Conservation (phyloP, 2,329 filamentous ascomycete genomes). For the Stagonosporopsis rhizophila region DNA sequence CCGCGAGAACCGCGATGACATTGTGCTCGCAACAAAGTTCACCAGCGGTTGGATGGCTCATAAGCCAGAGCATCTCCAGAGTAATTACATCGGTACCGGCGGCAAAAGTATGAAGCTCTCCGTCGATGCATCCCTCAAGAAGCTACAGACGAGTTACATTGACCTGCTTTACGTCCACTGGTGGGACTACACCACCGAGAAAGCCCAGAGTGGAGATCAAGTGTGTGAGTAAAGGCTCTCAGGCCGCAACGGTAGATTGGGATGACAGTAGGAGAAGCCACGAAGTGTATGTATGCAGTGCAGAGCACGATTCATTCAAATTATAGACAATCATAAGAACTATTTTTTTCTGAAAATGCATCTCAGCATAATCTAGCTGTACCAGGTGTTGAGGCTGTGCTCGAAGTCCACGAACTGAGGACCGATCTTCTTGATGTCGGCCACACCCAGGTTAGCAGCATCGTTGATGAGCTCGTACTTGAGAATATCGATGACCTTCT, state of each 20-base stretch:
- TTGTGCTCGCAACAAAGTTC: too few relatives aligned
- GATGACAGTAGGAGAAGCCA: not conserved
- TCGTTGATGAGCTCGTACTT: slow-evolving; percentile 57
- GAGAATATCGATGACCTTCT: slow-evolving; percentile 60
- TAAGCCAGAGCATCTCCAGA: too few relatives aligned
- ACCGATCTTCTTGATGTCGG: slow-evolving; percentile 39
- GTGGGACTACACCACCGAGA: too few relatives aligned
- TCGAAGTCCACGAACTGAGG: slow-evolving; percentile 35
- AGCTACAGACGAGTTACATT: too few relatives aligned
- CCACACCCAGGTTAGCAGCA: slow-evolving; percentile 44
- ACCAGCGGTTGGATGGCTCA: too few relatives aligned
- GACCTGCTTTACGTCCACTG: too few relatives aligned
- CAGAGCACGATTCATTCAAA: not conserved
- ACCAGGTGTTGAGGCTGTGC: slow-evolving; percentile 22
- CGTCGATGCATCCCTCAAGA: too few relatives aligned
- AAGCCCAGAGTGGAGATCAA: not conserved
- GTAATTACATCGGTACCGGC: too few relatives aligned
- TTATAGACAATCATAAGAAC: not conserved
- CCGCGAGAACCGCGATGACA: too few relatives aligned
- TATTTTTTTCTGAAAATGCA: too few relatives aligned
- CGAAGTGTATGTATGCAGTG: not conserved
- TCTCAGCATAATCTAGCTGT: slow-evolving; percentile 12
- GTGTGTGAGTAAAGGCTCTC: not conserved
- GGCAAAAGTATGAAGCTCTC: too few relatives aligned
- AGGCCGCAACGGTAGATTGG: not conserved